Conservation (phyloP, 495 filamentous ascomycete species). For the Penicillium waksmanii region DNA sequence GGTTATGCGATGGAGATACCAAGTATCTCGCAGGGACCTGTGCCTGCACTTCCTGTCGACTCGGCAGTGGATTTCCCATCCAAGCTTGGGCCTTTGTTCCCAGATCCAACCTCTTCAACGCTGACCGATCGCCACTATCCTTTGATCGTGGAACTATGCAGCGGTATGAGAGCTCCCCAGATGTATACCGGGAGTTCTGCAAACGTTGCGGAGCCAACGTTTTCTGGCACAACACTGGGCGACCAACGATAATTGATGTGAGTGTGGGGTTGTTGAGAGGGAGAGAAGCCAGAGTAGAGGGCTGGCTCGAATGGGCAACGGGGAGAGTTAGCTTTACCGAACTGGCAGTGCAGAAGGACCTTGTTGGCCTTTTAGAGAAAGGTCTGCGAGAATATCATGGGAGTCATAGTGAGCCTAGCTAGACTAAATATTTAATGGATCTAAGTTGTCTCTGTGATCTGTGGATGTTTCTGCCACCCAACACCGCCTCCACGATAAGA, state of each 20-base stretch:
- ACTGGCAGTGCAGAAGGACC: constrained; percentile 49
- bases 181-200: constrained; percentile 67
- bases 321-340: constrained; percentile 65
- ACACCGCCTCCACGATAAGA: background rate
- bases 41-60: constrained; percentile 64
- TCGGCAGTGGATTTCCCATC: constrained; percentile 66
- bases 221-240: constrained; percentile 64
- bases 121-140: constrained; percentile 37
- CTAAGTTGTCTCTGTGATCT: background rate
- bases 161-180: constrained; percentile 56
- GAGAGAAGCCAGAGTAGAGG: constrained; percentile 56
- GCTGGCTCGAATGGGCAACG: constrained; percentile 64
- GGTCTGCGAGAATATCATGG: constrained; percentile 19
- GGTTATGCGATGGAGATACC: constrained; percentile 44
- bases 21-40: constrained; percentile 69
- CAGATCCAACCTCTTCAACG: constrained; percentile 58
- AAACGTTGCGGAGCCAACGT: constrained; percentile 64
- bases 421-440: too few relatives aligned
- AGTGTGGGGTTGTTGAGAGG: constrained; percentile 63
- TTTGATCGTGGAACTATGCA: constrained; percentile 54
- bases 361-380: constrained; percentile 38
- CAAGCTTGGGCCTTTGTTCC: constrained; percentile 73
- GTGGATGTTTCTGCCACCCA: background rate
- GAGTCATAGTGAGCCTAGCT: too few relatives aligned
- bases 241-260: constrained; percentile 66